Evolutionary conservation across 768 basidiomycete genomes (phyloP).

Genomic region (Atractiella rhizophila): DNA sequence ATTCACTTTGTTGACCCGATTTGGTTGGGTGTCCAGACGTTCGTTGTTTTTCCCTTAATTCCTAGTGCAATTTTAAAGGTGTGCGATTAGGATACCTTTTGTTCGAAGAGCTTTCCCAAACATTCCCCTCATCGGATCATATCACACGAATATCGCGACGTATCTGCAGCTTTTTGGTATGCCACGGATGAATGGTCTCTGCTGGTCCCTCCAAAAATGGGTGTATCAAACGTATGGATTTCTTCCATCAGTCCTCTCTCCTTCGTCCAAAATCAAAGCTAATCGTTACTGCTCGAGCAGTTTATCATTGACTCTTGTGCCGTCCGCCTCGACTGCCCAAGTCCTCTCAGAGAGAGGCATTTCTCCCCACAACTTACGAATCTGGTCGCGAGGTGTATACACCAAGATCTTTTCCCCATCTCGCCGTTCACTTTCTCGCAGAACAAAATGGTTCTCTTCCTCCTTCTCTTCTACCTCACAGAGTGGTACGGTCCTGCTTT

Average conservation of each 20-base stretch:
- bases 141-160: conserved; percentile 25
- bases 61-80: background rate
- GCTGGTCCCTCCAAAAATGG: no score
- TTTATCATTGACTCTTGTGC: conserved; percentile 21
- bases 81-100: conserved; percentile 2
- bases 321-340: background rate
- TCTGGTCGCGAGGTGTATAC: no score
- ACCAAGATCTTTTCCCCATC: no score
- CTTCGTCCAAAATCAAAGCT: no score
- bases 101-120: conserved; percentile 8
- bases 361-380: conserved; percentile 6
- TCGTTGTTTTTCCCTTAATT: background rate
- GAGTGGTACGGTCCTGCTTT: conserved; percentile 19
- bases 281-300: no score
- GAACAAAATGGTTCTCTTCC: background rate
- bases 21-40: conserved; percentile 26
- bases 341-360: conserved; percentile 2
- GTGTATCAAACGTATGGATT: no score
- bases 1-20: conserved; percentile 25
- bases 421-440: conserved; percentile 2
- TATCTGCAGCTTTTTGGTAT: conserved; percentile 26
- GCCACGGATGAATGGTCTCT: conserved; percentile 22
- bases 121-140: conserved; percentile 21
- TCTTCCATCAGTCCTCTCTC: no score
- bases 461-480: background rate